These are phyloP conservation scores for Tolypocladium amazonense DNA, from an alignment of 2,329 filamentous ascomycete genomes.

Conservation along the genomic window DNA sequence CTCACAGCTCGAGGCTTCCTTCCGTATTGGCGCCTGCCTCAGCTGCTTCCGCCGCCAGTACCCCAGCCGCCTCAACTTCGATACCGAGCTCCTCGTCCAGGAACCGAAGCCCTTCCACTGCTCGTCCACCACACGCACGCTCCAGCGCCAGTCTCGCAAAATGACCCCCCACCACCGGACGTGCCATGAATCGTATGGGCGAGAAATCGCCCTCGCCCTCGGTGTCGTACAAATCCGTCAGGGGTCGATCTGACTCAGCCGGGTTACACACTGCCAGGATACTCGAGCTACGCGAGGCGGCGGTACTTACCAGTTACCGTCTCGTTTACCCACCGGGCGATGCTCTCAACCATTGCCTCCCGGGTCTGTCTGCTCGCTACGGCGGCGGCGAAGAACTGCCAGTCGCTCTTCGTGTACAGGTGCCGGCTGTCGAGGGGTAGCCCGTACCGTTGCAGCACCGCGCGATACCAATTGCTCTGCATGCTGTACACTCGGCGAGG, in stretches of 20 bases:
- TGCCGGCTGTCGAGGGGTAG: constrained; percentile 74
- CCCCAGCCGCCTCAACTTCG: not conserved
- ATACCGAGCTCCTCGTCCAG: constrained; percentile 21
- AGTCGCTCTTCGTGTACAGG: constrained; percentile 80
- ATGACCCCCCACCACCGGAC: constrained; percentile 76
- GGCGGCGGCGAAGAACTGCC: constrained; percentile 82
- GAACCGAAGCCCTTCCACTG: constrained; percentile 44
- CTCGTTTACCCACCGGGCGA: constrained; percentile 77
- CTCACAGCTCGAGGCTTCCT: not conserved
- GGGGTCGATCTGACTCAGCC: constrained; percentile 46
- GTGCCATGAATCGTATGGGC: constrained; percentile 64
- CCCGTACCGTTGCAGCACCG: constrained; percentile 71
- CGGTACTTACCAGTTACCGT: constrained; percentile 48
- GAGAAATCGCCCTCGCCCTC: constrained; percentile 69
- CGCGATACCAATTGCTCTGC: constrained; percentile 72
- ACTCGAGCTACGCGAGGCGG: not conserved
- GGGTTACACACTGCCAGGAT: not conserved
- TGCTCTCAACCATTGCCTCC: constrained; percentile 59
- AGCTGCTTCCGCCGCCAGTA: not conserved
- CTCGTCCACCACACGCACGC: constrained; percentile 63
- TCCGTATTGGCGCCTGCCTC: not conserved
- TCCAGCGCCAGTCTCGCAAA: constrained; percentile 79
- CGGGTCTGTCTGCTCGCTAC: constrained; percentile 60
- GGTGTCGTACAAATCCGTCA: constrained; percentile 76
- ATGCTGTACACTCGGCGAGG: constrained; percentile 65